Evolutionary conservation across 495 filamentous ascomycete species (phyloP).

Genomic region (Penicillium parvum): DNA sequence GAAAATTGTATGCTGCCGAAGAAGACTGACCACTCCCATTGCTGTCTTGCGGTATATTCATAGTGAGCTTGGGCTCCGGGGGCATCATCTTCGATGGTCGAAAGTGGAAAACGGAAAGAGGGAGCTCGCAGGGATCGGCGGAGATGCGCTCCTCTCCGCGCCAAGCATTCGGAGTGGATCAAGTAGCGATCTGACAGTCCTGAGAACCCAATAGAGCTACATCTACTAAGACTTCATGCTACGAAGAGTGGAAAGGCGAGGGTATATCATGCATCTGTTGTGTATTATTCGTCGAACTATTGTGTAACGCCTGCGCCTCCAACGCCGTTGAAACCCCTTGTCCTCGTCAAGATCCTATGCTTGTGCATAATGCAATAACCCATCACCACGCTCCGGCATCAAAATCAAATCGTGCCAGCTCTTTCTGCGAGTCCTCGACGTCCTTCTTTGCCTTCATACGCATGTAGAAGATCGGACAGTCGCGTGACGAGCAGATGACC

Average conservation of each 20-base stretch:
- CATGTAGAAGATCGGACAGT: conserved; percentile 99
- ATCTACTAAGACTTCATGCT: no score
- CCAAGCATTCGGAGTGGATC: conserved; percentile 13
- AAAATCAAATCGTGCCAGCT: conserved; percentile 83
- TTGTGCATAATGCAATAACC: conserved; percentile 5
- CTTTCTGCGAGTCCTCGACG: conserved; percentile 89
- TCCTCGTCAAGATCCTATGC: neutral
- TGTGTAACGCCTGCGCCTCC: conserved; percentile 2
- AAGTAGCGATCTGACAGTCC: neutral
- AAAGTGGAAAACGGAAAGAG: no score
- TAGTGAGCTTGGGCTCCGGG: neutral
- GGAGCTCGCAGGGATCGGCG: conserved; percentile 18
- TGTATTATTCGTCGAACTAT: neutral
- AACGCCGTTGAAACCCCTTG: conserved; percentile 8
- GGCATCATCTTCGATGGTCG: neutral
- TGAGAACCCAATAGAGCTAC: no score
- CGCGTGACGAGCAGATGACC: conserved; percentile 92
- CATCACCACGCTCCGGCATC: conserved; percentile 61
- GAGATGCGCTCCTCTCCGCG: conserved; percentile 24
- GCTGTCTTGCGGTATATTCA: conserved; percentile 2
- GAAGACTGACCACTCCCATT: neutral
- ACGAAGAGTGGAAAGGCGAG: neutral
- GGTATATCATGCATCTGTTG: neutral
- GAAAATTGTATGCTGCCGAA: neutral
- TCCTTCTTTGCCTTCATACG: conserved; percentile 99